A percentile compares a stretch with the other conserved stretches of the same genome.
phyloP scores from a whole-genome alignment of 257 asterid species.

The Cruciata laevipes region DNA sequence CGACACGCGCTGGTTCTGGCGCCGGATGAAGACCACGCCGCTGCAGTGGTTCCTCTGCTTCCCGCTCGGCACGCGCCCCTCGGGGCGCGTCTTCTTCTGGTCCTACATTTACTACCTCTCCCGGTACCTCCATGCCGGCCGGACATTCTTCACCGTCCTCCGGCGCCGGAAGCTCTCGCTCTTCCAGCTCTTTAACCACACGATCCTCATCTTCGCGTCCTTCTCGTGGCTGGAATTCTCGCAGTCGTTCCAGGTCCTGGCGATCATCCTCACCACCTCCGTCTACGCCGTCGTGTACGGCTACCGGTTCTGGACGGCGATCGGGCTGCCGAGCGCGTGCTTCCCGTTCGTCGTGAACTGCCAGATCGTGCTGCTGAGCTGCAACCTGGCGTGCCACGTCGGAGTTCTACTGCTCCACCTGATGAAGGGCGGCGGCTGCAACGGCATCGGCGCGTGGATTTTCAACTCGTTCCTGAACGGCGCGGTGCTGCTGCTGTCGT shows the following conservation, averaged over 20 bases:
- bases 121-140: conserved; percentile 64
- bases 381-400: conserved; percentile 65
- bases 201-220: conserved; percentile 54
- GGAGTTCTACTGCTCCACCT: conserved; percentile 62
- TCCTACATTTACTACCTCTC: conserved; percentile 73
- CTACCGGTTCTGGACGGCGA: conserved; percentile 85
- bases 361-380: conserved; percentile 50
- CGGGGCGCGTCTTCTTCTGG: conserved; percentile 94
- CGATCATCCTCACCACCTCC: conserved; percentile 48
- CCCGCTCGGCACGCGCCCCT: conserved; percentile 81
- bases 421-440: conserved; percentile 82
- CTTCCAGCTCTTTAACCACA: conserved; percentile 53
- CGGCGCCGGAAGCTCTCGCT: conserved; percentile 38
- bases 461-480: conserved; percentile 76
- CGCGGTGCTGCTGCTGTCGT: conserved; percentile 50
- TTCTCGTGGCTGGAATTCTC: conserved; percentile 90
- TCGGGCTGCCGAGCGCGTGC: conserved; percentile 69
- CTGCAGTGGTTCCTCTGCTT: conserved; percentile 83
- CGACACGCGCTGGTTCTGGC: conserved; percentile 81
- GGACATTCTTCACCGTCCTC: conserved; percentile 41
- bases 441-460: conserved; percentile 84
- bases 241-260: conserved; percentile 76
- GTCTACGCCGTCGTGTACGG: conserved; percentile 72
- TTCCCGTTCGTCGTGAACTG: conserved; percentile 68
- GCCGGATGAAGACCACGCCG: conserved; percentile 56